Evolutionary conservation across 192 early-diverging fungal species (phyloP), one percentile per base, ranked within the genome.

Genomic region (Powellomyces hirtus): DNA sequence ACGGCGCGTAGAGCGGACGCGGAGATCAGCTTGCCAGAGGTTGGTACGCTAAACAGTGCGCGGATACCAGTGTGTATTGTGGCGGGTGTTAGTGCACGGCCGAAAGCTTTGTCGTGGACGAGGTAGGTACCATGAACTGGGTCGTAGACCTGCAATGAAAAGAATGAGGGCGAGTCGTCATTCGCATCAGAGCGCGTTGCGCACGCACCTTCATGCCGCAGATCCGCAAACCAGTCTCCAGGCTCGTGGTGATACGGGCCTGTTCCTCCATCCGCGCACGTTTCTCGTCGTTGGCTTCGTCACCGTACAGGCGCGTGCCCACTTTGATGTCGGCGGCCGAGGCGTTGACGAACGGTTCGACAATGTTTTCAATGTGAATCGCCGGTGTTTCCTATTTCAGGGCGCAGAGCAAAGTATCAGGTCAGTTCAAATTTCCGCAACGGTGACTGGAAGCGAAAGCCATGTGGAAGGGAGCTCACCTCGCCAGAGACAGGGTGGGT

Each of bases 281-380:
- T 75, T 98, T 98, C 44, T 81, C 88, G 6, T 84, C 84, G 0
- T 74, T 61, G 0, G 93, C 93, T 33, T 90, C 80, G 29, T 85
- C 79, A 45, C 89, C 93, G 69, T 87, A 89, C 34, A 95, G 73
- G 49, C 85, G 82, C 1, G 81, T 83, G 6, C 95, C 96, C 38
- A 98, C 68, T 74, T 98, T 98, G 27, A 96, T 49, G 75, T 98
- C 96, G 42, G 92, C 73, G 11, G 96, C 76, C 64, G 91, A 95
- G 1, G 94, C 88, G 36, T 85, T 37, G 75, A 64, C 77, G 66
- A 93, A 92, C 11, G 82, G 81, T 52, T 72, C 63, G 2, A 90
- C 61, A 37, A 95, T 49, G 57, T 98, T 94, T 66, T 95, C 90
- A 57, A 96, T 70, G 64, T 89, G 89, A 18, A 30, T 10, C 4